Percentiles rank a stretch among this genome's conserved stretches.
Conservation (phyloP, 1,284 basidiomycete species). For the Malassezia sympodialis region DNA sequence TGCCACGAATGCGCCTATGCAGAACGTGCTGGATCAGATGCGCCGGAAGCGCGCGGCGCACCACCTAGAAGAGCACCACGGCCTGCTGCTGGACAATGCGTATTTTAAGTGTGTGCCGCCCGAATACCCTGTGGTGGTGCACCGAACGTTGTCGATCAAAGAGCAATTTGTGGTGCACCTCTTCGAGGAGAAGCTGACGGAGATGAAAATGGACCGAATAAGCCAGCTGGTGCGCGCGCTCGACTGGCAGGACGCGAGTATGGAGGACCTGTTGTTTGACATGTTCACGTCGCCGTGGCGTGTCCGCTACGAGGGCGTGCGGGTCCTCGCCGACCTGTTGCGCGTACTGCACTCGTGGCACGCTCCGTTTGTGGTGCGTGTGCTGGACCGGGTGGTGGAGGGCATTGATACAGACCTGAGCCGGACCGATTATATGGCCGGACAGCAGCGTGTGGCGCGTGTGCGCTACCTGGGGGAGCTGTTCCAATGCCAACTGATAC, state of each 20-base stretch:
- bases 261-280: constrained; percentile 54
- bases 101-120: constrained; percentile 99
- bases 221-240: constrained; percentile 82
- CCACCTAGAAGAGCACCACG: constrained; percentile 81
- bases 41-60: constrained; percentile 82
- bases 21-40: constrained; percentile 73
- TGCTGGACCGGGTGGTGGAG: constrained; percentile 89
- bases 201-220: constrained; percentile 85
- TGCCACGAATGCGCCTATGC: constrained; percentile 68
- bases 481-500: constrained; percentile 90
- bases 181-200: constrained; percentile 77
- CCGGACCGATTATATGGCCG: constrained; percentile 79
- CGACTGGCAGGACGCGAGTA: constrained; percentile 74
- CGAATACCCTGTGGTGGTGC: constrained; percentile 71
- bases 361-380: constrained; percentile 70
- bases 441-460: constrained; percentile 80
- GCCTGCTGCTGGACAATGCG: constrained; percentile 86
- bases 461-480: constrained; percentile 91
- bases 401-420: constrained; percentile 82
- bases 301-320: constrained; percentile 79
- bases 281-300: constrained; percentile 95
- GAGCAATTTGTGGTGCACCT: constrained; percentile 88
- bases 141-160: constrained; percentile 74
- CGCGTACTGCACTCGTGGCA: constrained; percentile 88
- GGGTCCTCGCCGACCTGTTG: constrained; percentile 81